Base-by-base conservation (phyloP, 108 stramenopile species). In the Nitzschia palea region DNA sequence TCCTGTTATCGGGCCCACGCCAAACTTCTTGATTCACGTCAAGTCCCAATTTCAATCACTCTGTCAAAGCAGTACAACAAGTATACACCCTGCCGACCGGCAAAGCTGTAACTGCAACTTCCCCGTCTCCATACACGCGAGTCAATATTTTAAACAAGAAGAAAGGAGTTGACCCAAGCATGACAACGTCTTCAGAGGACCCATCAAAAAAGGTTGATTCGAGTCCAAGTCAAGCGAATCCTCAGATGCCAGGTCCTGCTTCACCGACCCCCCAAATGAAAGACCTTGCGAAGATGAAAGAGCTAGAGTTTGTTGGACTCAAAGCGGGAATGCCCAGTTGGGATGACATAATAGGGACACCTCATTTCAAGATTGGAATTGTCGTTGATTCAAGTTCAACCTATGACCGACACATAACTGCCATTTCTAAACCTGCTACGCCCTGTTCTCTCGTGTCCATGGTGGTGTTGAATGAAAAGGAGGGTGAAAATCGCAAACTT, bases 381-480 rank as follows among this genome's bases (percentile, higher is more conserved):
- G 40, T 74, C 18, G 37, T 74, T 45, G 44, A 74, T 61, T 60
- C 65, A 3, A 35, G 26, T 10, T 47, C 52, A 27, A 56, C 47
- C 0, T 60, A 22, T 22, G 65, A 74, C 18, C 36, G 48, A 8
- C 73, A 68, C 35, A 59, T 68, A 28, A 68, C 67, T 5, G 22
- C 74, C 17, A 58, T 76, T 20, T 25, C 53, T 52, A 76, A 76
- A 27, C 67, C 67, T 8, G 67, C 67, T 0, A 55, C 53, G 9
- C 55, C 29, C 12, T 76, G 74, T 47, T 34, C 34, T 18, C 32
- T 76, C 27, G 27, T 62, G 20, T 22, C 50, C 1, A 14, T 76
- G 8, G 67, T 76, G 27, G 61, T 76, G 18, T 61, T 68, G n/a
- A n/a, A 67, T 23, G 43, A 54, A 12, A n/a, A 56, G 30, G 45